These are phyloP conservation scores for Mycena galericulata DNA, from an alignment of 768 basidiomycete species.

Conservation along the genomic window DNA sequence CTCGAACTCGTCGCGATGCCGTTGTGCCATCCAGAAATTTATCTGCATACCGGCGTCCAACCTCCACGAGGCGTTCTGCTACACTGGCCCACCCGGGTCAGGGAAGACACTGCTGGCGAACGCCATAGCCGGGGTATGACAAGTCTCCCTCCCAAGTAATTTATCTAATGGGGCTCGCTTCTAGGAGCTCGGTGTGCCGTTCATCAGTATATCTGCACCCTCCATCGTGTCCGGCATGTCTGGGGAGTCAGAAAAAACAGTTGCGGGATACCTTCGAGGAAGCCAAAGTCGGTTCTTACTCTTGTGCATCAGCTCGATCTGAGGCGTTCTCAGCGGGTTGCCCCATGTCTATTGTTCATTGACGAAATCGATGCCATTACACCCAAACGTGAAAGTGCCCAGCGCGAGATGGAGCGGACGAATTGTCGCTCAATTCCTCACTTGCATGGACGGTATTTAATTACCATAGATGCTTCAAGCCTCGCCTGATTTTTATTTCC, in stretches of 20 bases:
- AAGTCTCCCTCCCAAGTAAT: constrained; percentile 12
- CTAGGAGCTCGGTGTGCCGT: constrained; percentile 92
- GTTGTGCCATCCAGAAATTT: constrained; percentile 94
- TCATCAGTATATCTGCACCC: constrained; percentile 95
- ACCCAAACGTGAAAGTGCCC: constrained; percentile 96
- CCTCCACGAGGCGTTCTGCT: constrained; percentile 93
- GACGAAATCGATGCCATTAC: constrained; percentile 99
- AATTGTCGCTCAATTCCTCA: constrained; percentile 97
- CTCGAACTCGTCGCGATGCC: constrained; percentile 98
- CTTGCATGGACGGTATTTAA: constrained; percentile 95
- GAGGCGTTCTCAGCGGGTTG: constrained; percentile 68
- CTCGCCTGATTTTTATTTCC: neutral
- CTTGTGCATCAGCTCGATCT: neutral
- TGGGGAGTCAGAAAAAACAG: constrained; percentile 97
- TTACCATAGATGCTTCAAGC: neutral
- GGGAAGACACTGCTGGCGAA: constrained; percentile 96
- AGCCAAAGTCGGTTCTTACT: constrained; percentile 74
- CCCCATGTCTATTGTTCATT: constrained; percentile 95
- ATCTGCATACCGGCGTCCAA: constrained; percentile 91
- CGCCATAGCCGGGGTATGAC: constrained; percentile 90
- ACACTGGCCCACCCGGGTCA: constrained; percentile 96
- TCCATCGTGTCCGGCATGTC: constrained; percentile 98
- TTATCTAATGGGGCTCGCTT: constrained; percentile 4
- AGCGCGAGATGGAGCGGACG: constrained; percentile 98
- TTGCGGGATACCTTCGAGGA: constrained; percentile 97